A percentile compares a stretch with the other conserved stretches of the same genome.
Conservation (phyloP, 169 alveolate species). For the Cryptosporidium ryanae region DNA sequence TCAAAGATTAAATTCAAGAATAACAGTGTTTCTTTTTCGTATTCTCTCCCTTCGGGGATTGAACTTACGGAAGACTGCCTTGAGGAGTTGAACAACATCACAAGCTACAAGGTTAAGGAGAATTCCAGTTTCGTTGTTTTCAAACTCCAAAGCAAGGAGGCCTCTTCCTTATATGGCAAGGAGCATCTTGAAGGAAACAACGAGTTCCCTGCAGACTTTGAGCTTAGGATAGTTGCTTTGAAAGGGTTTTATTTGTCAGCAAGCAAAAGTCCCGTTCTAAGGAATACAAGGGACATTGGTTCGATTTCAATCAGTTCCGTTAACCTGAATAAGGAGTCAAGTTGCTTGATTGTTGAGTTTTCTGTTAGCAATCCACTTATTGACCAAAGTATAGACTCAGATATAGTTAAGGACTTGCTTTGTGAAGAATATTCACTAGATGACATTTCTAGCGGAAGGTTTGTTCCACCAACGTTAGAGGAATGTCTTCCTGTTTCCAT, state of each 20-base stretch:
- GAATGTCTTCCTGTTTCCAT: slow-evolving; percentile 33
- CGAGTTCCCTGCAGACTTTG: slow-evolving; percentile 1
- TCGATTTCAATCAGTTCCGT: neutral
- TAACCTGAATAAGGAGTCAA: neutral
- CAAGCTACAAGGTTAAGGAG: slow-evolving; percentile 44
- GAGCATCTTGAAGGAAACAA: slow-evolving; percentile 44
- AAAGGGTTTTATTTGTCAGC: slow-evolving; percentile 32
- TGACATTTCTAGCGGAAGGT: slow-evolving; percentile 27
- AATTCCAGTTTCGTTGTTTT: slow-evolving; percentile 30
- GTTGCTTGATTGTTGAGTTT: neutral
- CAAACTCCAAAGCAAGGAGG: slow-evolving; percentile 45
- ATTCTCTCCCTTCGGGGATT: slow-evolving; percentile 10
- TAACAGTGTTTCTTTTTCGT: slow-evolving; percentile 12
- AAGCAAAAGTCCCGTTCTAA: slow-evolving; percentile 39
- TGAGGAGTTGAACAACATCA: slow-evolving; percentile 38
- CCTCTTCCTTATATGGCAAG: slow-evolving; percentile 5
- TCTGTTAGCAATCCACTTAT: slow-evolving; percentile 29
- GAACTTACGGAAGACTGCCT: slow-evolving; percentile 18
- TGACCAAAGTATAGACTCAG: neutral
- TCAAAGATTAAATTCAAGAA: slow-evolving; percentile 39
- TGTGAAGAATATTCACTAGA: slow-evolving; percentile 38
- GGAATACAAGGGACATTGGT: slow-evolving; percentile 30
- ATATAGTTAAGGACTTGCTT: neutral
- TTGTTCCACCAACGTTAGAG: slow-evolving; percentile 26
- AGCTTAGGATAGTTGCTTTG: slow-evolving; percentile 37